Base-by-base conservation (phyloP, 2,329 filamentous ascomycete species). In the Fusarium sp. region DNA sequence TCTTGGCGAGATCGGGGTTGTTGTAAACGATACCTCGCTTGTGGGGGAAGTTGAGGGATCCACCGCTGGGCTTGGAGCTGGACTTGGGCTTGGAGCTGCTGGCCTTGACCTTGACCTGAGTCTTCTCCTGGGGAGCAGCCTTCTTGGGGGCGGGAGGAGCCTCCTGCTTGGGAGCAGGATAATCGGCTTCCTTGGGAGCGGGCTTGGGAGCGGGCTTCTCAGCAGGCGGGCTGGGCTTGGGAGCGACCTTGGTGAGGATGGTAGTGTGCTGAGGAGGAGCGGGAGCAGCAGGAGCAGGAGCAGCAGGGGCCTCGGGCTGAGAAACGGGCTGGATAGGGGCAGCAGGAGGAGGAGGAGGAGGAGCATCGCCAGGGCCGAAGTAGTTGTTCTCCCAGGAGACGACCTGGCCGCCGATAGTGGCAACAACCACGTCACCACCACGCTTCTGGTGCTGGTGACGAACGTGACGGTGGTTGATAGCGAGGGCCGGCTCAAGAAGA, bases 1-100 rank as follows among this genome's bases (percentile, higher is more conserved):
- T 69, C 51, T 79, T 76, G 73, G 83, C 81, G 32, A 89, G 78
- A 26, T 65, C 68, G 52, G 80, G 80, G 29, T 85, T 78, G 76
- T 91, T 91, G 83, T 88, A 92, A 46, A 85, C 85, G 45, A 91
- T 76, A 76, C 89, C 89, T 73, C 88, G 87, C 85, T 90, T 89
- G 53, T 41, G 24, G 69, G 70, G 65, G 55, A 75, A 68, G 26
- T 62, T 61, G 41, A 47, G 19, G 13, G 67, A 69, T 29, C 60
- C 56, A 29, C 44, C 50, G 51, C 36, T 57, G n/a, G 54, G 29
- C 36, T 36, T 43, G 11, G 61, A 9, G 38, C 19, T 15, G 47
- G 39, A 44, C 49, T 50, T 24, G 22, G 29, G 31, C 9, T 32
- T 11, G 31, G 11, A 28, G 26, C 9, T 28, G 26, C 26, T 28